Conservation (phyloP, 129 eudicot genomes). For the Escallonia herrerae region DNA sequence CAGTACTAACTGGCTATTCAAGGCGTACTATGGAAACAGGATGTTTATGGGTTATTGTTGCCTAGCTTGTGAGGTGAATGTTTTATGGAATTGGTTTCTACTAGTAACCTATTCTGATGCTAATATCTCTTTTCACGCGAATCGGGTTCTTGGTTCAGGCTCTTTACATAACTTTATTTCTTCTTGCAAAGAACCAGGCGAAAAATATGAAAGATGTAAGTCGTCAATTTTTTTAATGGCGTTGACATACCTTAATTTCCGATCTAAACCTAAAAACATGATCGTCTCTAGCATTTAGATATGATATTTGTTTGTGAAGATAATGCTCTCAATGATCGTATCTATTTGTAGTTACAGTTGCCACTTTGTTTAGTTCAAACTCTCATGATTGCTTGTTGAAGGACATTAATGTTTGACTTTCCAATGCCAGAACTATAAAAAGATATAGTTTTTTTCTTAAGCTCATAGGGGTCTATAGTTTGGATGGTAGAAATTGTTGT, state of each 20-base stretch:
- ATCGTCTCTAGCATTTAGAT: too few relatives aligned
- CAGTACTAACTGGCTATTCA: constrained; percentile 91
- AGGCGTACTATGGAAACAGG: constrained; percentile 73
- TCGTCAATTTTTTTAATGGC: background rate
- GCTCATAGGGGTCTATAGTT: too few relatives aligned
- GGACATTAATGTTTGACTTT: too few relatives aligned
- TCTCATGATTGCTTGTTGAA: too few relatives aligned
- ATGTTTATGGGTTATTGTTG: constrained; percentile 93
- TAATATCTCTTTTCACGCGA: constrained; percentile 5
- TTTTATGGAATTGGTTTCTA: background rate
- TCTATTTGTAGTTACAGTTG: too few relatives aligned
- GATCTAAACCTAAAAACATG: too few relatives aligned
- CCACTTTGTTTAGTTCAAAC: too few relatives aligned
- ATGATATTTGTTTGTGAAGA: too few relatives aligned
- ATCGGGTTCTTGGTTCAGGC: constrained; percentile 38
- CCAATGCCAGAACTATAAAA: too few relatives aligned
- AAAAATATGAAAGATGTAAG: constrained; percentile 65
- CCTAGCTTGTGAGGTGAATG: constrained; percentile 82
- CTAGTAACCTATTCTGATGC: background rate
- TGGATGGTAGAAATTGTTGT: too few relatives aligned
- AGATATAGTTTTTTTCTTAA: too few relatives aligned
- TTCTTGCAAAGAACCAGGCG: constrained; percentile 63
- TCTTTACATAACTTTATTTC: constrained; percentile 82
- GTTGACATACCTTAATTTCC: background rate
- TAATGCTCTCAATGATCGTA: too few relatives aligned